Evolutionary conservation across 2,329 filamentous ascomycete genomes (phyloP), one percentile per base, ranked within the genome.

Genomic region (Thelonectria discophora): DNA sequence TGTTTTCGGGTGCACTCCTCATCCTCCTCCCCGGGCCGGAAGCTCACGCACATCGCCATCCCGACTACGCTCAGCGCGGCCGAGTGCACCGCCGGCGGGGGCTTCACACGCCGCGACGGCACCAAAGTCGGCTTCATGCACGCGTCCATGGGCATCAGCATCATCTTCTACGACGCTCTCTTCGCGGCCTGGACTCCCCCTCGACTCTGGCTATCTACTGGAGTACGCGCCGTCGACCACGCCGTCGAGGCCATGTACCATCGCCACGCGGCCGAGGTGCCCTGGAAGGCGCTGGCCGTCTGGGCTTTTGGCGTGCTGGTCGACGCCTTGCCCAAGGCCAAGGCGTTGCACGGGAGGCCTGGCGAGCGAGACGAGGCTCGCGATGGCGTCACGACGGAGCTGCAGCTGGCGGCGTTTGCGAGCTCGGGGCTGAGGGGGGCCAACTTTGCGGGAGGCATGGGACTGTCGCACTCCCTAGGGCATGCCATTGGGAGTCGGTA

Each of bases 1-100:
- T 65, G 53, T 52, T 69, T 62, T 62, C 71, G 70, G 64, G 70
- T 72, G 69, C 67, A 72, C 64, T 66, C 68, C 64, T 49, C 37
- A n/a, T n/a, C n/a, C 21, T 3, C 21, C 21, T 24, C 21, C 20
- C 52, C 49, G 24, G 54, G 45, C n/a, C 64, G 43, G 49, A 32
- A 47, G 8, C 40, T 61, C 42, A 46, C 39, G 37, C 65, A 62
- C 55, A 59, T 68, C 12, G 40, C 67, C 20, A 67, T 65, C 49
- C 64, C 57, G 34, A 66, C 58, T 54, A 68, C 62, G 15, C 64
- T 62, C n/a, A 66, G 62, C 59, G 69, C 64, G 40, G 70, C 67
- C 32, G 62, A 67, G 37, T 69, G 64, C 46, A 65, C 68, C 21
- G 65, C 67, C 48, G 66, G 64, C 39, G 68, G 60, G 49, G 67